A percentile compares a stretch with the other conserved stretches of the same genome.
Conservation (phyloP, 1,284 basidiomycete genomes). For the Ustilago xerochloae region DNA sequence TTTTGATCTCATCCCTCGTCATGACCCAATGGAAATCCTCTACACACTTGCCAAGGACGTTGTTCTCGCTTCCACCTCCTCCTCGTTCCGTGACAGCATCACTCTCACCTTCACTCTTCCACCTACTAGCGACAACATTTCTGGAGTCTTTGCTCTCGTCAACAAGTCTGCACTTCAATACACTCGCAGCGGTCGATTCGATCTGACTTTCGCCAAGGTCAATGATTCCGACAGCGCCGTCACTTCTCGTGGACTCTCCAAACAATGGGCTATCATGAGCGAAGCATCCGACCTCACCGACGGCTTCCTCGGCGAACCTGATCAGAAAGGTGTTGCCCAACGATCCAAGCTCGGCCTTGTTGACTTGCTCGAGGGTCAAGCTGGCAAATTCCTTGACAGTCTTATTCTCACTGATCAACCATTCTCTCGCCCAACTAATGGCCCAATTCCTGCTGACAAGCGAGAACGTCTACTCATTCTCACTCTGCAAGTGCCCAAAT, state of each 20-base stretch:
- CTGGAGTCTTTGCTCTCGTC: constrained; percentile 63
- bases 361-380: constrained; percentile 48
- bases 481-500: constrained; percentile 55
- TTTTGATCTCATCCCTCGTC: constrained; percentile 53
- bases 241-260: constrained; percentile 51
- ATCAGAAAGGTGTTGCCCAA: constrained; percentile 58
- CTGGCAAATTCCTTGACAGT: constrained; percentile 55
- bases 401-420: constrained; percentile 65
- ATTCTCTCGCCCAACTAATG: constrained; percentile 31
- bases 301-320: constrained; percentile 60
- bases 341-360: constrained; percentile 55
- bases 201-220: constrained; percentile 63
- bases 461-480: constrained; percentile 55
- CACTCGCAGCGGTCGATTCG: constrained; percentile 58
- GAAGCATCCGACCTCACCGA: constrained; percentile 63
- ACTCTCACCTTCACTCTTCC: constrained; percentile 61
- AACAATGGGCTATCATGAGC: constrained; percentile 61
- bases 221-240: constrained; percentile 48
- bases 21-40: constrained; percentile 57
- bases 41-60: constrained; percentile 48
- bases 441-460: constrained; percentile 37
- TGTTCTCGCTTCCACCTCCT: constrained; percentile 39
- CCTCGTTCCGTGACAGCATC: constrained; percentile 50
- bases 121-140: constrained; percentile 37
- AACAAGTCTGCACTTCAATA: constrained; percentile 57